These are phyloP conservation scores for Sordariomycetes sp. DNA, from an alignment of 2,329 filamentous ascomycete species.

Conservation along the genomic window DNA sequence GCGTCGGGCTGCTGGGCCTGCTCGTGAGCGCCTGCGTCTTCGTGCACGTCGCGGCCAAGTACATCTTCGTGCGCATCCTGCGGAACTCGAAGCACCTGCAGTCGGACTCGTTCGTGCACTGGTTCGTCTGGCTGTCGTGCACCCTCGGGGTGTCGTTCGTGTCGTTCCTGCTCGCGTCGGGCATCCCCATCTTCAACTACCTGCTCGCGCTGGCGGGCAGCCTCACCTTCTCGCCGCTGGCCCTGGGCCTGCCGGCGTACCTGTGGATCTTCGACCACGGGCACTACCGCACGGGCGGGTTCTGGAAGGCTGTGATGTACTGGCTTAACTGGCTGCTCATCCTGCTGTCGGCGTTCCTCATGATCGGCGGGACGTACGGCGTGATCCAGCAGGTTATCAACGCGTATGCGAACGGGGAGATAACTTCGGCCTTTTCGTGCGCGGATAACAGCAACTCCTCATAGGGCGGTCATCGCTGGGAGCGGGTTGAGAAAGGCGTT, in stretches of 20 bases:
- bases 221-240: constrained; percentile 22
- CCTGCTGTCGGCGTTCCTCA: constrained; percentile 25
- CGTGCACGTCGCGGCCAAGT: constrained; percentile 27
- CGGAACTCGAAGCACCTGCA: constrained; percentile 23
- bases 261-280: constrained; percentile 24
- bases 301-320: constrained; percentile 16
- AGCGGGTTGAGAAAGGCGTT: too few relatives aligned
- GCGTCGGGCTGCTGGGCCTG: constrained; percentile 44
- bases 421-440: constrained; percentile 35
- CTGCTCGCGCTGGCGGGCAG: constrained; percentile 18
- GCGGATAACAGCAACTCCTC: constrained; percentile 30
- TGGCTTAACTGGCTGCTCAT: constrained; percentile 20
- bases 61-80: constrained; percentile 26
- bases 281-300: constrained; percentile 17
- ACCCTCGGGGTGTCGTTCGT: constrained; percentile 17
- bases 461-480: constrained; percentile 2
- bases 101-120: constrained; percentile 21
- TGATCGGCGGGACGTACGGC: constrained; percentile 28
- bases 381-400: constrained; percentile 38
- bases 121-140: constrained; percentile 23
- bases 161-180: constrained; percentile 19
- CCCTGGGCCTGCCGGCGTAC: constrained; percentile 21
- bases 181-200: constrained; percentile 23
- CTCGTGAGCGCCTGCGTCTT: constrained; percentile 20
- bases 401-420: constrained; percentile 34